Evolutionary conservation across 225 moss, liverwort and hornwort species (phyloP).

Genomic region (Neckera pumila): DNA sequence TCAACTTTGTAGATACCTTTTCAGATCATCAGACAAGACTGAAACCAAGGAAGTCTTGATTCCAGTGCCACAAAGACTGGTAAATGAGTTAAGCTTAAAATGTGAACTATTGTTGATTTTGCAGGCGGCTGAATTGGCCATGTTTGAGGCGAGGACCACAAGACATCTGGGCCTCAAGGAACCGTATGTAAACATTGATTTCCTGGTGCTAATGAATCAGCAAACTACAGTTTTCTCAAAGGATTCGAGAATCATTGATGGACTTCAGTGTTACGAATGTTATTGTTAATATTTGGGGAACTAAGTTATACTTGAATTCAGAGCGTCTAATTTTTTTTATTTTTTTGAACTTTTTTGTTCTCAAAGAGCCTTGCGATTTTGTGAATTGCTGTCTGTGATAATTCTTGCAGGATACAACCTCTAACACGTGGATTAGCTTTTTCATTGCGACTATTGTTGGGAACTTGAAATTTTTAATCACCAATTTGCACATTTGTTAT

Average conservation of each 20-base stretch:
- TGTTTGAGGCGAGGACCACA: constrained; percentile 75
- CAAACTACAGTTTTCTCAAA: neutral
- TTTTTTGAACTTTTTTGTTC: neutral
- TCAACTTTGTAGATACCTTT: neutral
- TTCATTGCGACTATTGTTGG: constrained; percentile 74
- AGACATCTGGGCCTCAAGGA: constrained; percentile 15
- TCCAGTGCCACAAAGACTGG: neutral
- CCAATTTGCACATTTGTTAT: constrained; percentile 76
- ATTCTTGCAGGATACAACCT: constrained; percentile 49
- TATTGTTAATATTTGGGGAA: neutral
- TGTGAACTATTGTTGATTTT: neutral
- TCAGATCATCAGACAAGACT: neutral
- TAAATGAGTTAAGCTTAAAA: neutral
- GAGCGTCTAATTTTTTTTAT: neutral
- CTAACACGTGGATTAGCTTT: constrained; percentile 65
- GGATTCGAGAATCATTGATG: neutral
- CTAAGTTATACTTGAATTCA: neutral
- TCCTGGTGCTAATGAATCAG: neutral
- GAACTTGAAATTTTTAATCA: constrained; percentile 80
- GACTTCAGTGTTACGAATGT: neutral
- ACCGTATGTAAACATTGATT: neutral
- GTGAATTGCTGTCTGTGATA: neutral
- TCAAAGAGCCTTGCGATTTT: neutral
- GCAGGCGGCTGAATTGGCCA: constrained; percentile 66
- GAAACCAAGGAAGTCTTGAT: neutral